These are phyloP conservation scores for Kalmusia sp. DNA, from an alignment of 2,329 filamentous ascomycete genomes.

Conservation along the genomic window DNA sequence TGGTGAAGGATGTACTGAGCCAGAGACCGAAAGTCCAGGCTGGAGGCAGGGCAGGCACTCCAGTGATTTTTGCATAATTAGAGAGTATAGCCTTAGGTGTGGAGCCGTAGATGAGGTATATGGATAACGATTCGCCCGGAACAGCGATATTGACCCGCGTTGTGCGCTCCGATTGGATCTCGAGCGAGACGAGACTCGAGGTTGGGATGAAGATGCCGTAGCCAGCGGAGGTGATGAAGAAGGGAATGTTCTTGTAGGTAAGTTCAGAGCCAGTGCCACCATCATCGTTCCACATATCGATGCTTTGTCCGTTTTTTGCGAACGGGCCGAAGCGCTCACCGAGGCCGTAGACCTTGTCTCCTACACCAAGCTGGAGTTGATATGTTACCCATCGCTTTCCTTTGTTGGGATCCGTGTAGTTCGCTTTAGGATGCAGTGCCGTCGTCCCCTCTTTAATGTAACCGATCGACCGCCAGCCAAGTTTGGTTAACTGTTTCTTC, in stretches of 20 bases:
- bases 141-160: slow-evolving; percentile 20
- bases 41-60: slow-evolving; percentile 17
- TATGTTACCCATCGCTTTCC: slow-evolving; percentile 21
- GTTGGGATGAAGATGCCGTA: slow-evolving; percentile 22
- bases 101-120: slow-evolving; percentile 18
- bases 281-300: slow-evolving; percentile 22
- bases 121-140: slow-evolving; percentile 17
- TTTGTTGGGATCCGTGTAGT: slow-evolving; percentile 21
- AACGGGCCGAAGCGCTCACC: slow-evolving; percentile 19
- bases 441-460: slow-evolving; percentile 19
- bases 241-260: slow-evolving; percentile 22
- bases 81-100: slow-evolving; percentile 15
- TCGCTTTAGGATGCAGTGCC: slow-evolving; percentile 19
- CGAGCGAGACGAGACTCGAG: slow-evolving; percentile 15
- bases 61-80: slow-evolving; percentile 16
- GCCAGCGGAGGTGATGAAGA: slow-evolving; percentile 22
- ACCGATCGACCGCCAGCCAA: slow-evolving; percentile 20
- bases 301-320: slow-evolving; percentile 17
- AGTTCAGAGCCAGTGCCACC: slow-evolving; percentile 22
- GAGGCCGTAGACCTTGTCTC: slow-evolving; percentile 19
- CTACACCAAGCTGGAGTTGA: slow-evolving; percentile 19
- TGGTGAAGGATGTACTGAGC: slow-evolving; percentile 19
- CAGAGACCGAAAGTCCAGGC: slow-evolving; percentile 20
- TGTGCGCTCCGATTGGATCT: slow-evolving; percentile 19
- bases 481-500: slow-evolving; percentile 12